Conservation (phyloP, 2,329 filamentous ascomycete genomes). For the Xylariaceae sp. region DNA sequence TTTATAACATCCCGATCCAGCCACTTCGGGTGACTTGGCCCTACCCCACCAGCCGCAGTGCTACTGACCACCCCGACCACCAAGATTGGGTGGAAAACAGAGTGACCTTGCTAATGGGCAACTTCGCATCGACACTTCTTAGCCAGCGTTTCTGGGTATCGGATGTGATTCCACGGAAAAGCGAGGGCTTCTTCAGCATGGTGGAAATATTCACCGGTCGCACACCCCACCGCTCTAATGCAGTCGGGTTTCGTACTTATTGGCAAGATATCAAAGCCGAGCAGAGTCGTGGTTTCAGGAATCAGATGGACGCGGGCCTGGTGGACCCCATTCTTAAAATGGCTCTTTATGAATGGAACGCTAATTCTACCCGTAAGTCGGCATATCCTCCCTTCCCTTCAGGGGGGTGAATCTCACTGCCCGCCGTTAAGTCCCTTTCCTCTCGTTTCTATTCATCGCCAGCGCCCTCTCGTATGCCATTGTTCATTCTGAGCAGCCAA, state of each 20-base stretch:
- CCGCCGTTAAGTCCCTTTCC: background rate
- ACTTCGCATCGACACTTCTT: conserved; percentile 2
- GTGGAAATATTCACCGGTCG: background rate
- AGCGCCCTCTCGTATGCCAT: too few relatives aligned
- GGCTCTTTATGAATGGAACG: background rate
- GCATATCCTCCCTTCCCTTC: background rate
- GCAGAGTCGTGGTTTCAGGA: too few relatives aligned
- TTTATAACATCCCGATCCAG: background rate
- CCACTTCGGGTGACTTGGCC: conserved; percentile 6
- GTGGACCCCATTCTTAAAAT: background rate
- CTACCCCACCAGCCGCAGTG: background rate
- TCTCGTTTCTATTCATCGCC: background rate
- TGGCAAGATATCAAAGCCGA: too few relatives aligned
- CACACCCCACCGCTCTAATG: background rate
- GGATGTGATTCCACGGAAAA: conserved; percentile 2
- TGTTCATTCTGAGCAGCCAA: background rate
- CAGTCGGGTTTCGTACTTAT: too few relatives aligned
- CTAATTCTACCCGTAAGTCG: conserved; percentile 1
- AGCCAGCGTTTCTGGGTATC: conserved; percentile 9
- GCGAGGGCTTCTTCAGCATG: conserved; percentile 7
- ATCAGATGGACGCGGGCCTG: background rate
- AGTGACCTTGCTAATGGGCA: background rate
- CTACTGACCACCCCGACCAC: background rate
- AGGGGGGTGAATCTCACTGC: background rate
- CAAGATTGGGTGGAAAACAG: background rate